Evolutionary conservation across 768 basidiomycete species (phyloP), one percentile per base, ranked within the genome.

Genomic region (Floccularia luteovirens): DNA sequence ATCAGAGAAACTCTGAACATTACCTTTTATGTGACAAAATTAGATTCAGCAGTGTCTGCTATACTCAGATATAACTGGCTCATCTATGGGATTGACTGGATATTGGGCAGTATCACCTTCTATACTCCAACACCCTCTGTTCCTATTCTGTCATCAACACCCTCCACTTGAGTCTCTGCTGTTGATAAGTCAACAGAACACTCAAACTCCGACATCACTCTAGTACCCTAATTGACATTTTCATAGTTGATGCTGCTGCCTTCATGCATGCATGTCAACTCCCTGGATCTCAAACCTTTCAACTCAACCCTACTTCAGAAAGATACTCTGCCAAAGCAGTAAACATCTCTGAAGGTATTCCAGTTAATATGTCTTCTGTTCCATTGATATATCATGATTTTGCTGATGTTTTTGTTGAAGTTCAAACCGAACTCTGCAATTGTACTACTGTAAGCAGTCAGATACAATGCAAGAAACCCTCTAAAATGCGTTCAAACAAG

Each of bases 1-100:
- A 32, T 31, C 5, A 16, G 33, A 19, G 22, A 40, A 28, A 4
- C 16, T 3, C 13, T 39, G 14, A 19, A 10, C 11, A 31, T 45
- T 35, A 12, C 10, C 16, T 34, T 41, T 20, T 45, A 32, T 45
- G 34, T 45, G 7, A 45, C 34, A n/a, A 2, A 10, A 21, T 34
- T 45, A 1, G 39, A 45, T 30, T 20, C 39, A 20, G 20, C 23
- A 5, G 35, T 21, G n/a, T 35, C 40, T 16, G 16, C 34, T 4
- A 30, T 49, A 17, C 42, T 49, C 16, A 45, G 48, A 13, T 38
- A 38, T 23, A 42, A 45, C 24, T 50, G 48, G 48, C 48, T 50
- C 14, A 35, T 23, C 24, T 38, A 38, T 21, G 43, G 41, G 19
- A 38, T 48, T 35, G 32, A 48, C 37, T 48, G 47, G 47, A 43